These are phyloP conservation scores for Puccinia polysora DNA, from an alignment of 1,284 basidiomycete species.

Conservation along the genomic window DNA sequence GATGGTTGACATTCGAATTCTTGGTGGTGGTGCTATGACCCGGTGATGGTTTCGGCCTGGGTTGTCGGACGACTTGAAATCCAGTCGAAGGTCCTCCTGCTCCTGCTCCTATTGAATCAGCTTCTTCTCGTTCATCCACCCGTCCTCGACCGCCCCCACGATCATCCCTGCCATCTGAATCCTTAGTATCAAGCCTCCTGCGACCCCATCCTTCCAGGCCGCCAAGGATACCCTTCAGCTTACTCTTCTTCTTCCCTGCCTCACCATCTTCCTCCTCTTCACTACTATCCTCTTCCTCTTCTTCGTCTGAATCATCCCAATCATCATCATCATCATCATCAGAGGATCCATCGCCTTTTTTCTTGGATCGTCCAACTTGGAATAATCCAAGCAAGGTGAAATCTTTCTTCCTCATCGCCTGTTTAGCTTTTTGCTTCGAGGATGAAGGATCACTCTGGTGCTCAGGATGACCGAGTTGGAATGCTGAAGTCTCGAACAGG, in stretches of 20 bases:
- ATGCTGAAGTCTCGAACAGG: constrained; percentile 14
- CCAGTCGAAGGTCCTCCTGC: constrained; percentile 46
- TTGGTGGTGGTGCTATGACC: neutral
- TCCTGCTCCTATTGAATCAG: neutral
- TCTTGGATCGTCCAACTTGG: neutral
- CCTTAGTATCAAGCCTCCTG: no score
- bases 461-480: neutral
- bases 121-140: neutral
- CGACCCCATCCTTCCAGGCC: constrained; percentile 4
- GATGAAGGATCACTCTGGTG: neutral
- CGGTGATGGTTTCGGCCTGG: constrained; percentile 20
- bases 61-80: constrained; percentile 49
- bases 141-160: neutral
- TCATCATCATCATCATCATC: constrained; percentile 20
- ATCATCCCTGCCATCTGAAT: no score
- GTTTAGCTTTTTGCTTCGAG: neutral
- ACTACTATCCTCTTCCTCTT: neutral
- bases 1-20: no score
- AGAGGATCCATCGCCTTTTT: neutral
- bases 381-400: neutral
- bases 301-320: neutral
- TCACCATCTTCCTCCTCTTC: neutral
- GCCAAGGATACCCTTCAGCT: neutral
- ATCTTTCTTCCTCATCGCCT: neutral
- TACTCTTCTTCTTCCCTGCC: neutral